Percentiles rank a stretch among this genome's conserved stretches.
phyloP scores from a whole-genome alignment of 2,329 filamentous ascomycete species.

The Colletotrichum neosansevieriae region DNA sequence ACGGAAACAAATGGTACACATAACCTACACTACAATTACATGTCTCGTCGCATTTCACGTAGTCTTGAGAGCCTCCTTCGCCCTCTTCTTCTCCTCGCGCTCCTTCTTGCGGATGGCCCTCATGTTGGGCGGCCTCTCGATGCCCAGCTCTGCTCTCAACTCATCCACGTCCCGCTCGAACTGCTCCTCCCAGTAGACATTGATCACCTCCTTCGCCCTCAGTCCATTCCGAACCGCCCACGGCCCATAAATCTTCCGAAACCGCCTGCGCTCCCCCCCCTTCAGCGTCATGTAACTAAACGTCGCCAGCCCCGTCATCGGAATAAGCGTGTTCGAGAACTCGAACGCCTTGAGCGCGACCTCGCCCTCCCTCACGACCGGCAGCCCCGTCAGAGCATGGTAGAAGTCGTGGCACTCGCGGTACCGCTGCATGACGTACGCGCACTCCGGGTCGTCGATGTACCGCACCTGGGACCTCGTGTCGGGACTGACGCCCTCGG shows the following conservation, averaged over 20 bases:
- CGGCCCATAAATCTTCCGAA: conserved; percentile 82
- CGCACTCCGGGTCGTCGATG: conserved; percentile 94
- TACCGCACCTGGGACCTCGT: conserved; percentile 86
- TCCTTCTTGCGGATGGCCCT: conserved; percentile 79
- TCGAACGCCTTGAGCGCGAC: conserved; percentile 98
- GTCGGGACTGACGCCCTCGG: conserved; percentile 92
- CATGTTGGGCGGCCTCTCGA: conserved; percentile 90
- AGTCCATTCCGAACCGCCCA: conserved; percentile 92
- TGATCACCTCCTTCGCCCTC: conserved; percentile 83
- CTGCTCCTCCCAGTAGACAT: conserved; percentile 98
- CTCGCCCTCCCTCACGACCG: conserved; percentile 94
- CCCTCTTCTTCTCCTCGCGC: conserved; percentile 74
- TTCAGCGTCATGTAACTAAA: conserved; percentile 90
- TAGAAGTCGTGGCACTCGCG: conserved; percentile 98
- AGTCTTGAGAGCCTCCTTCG: conserved; percentile 60
- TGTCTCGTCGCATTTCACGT: neutral
- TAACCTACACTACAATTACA: conserved; percentile 33
- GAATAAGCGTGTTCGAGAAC: conserved; percentile 92
- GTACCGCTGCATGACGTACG: conserved; percentile 98
- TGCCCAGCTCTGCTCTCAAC: conserved; percentile 79
- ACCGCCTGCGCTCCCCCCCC: conserved; percentile 79
- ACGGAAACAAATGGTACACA: conserved; percentile 14
- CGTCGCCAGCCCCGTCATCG: conserved; percentile 92
- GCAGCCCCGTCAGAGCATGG: conserved; percentile 91
- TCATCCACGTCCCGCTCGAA: conserved; percentile 85